Evolutionary conservation across 2,329 filamentous ascomycete species (phyloP), one percentile per base, ranked within the genome.

Genomic region (Ophiocordyceps camponoti-floridani): DNA sequence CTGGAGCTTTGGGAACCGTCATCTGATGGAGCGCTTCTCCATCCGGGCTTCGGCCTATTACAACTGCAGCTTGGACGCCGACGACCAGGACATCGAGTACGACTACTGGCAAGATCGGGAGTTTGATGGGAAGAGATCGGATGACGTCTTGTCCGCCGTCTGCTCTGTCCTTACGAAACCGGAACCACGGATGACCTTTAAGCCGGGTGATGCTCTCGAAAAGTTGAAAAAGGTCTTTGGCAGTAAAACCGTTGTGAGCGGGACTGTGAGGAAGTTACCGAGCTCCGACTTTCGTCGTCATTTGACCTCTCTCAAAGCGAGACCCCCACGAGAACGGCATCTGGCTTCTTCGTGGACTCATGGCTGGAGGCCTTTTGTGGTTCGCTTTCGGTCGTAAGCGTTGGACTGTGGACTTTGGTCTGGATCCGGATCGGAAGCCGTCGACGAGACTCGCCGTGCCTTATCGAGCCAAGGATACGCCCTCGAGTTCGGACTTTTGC

Each of bases 401-500:
- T 1, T 82, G 73, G 72, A 57, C 69, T 2, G 77, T 82, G 0
- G 68, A 80, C 45, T 83, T 75, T 47, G 77, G 78, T 0, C 60
- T 73, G 0, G 18, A n/a, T 40, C 13, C 38, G 10, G 14, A 28
- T 13, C 27, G 40, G 1, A 14, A 0, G 56, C 68, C 69, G 0
- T 38, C 43, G 0, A 70, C 66, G 0, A 59, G 53, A 43, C 63
- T 79, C 0, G 69, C 71, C 0, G 72, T 81, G 0, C 77, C 75
- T 0, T 81, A 69, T 47, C 62, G 62, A 9, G 73, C 73, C 0
- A 79, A 79, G 47, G 75, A 74, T 44, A 65, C 49, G 5, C 75
- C 75, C 0, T 61, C 69, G 0, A 53, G 69, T 1, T 66, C 75
- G 0, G 74, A 79, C 49, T 79, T 76, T 51, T 73, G 73, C 26